Percentiles rank a stretch among this genome's conserved stretches.
Evolutionary conservation across 352 stramenopile species (phyloP).

Genomic region (Pythium aristosporum): DNA sequence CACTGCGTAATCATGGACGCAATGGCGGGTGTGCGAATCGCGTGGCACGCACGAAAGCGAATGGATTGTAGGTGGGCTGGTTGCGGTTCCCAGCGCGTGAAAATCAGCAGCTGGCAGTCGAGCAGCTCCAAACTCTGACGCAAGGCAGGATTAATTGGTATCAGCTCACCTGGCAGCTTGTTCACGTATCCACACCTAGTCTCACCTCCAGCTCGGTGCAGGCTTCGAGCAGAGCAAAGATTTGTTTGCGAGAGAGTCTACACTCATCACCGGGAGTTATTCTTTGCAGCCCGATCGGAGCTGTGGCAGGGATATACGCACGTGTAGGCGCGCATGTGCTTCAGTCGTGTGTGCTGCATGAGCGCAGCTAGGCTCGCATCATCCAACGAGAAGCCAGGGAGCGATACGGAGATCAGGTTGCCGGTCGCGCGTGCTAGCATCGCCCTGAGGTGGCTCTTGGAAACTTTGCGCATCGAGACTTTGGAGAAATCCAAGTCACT

Average conservation of each 20-base stretch:
- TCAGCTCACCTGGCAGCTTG: not conserved
- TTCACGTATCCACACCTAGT: not conserved
- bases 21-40: conserved; percentile 42
- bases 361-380: conserved; percentile 44
- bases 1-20: conserved; percentile 40
- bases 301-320: not conserved
- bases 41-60: conserved; percentile 51
- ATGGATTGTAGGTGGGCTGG: conserved; percentile 34
- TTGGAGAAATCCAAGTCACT: conserved; percentile 49
- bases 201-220: conserved; percentile 11
- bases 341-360: conserved; percentile 34
- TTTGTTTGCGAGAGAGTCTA: conserved; percentile 21
- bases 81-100: conserved; percentile 42
- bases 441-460: conserved; percentile 33
- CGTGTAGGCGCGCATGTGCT: conserved; percentile 51
- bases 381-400: conserved; percentile 50
- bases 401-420: conserved; percentile 31
- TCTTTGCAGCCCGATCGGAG: not conserved
- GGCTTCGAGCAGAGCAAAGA: conserved; percentile 8
- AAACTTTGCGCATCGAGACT: conserved; percentile 30
- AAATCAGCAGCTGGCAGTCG: conserved; percentile 48
- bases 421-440: conserved; percentile 41
- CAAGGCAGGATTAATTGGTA: not conserved
- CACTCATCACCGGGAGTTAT: not conserved
- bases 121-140: conserved; percentile 56